These are phyloP conservation scores for Aspergillus affinis DNA, from an alignment of 495 filamentous ascomycete genomes.

Conservation along the genomic window DNA sequence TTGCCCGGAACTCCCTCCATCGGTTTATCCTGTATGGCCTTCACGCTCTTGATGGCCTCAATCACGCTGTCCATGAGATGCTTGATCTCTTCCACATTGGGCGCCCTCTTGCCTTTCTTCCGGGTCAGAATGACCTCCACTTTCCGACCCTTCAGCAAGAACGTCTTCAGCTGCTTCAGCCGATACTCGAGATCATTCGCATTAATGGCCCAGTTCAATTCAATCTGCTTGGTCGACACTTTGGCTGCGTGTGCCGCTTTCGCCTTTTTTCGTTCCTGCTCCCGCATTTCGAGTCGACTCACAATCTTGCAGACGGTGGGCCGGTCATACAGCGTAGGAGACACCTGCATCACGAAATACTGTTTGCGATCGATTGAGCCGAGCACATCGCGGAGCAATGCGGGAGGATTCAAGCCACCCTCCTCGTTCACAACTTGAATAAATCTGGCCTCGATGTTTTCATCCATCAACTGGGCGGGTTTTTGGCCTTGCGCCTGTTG, in stretches of 20 bases:
- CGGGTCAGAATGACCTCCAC: slow-evolving; percentile 61
- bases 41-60: slow-evolving; percentile 34
- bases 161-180: slow-evolving; percentile 56
- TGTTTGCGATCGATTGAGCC: slow-evolving; percentile 43
- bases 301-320: slow-evolving; percentile 67
- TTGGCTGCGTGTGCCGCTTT: slow-evolving; percentile 38
- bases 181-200: slow-evolving; percentile 63
- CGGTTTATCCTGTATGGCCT: slow-evolving; percentile 37
- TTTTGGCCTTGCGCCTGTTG: slow-evolving; percentile 9
- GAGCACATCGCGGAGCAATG: slow-evolving; percentile 44
- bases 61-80: slow-evolving; percentile 40
- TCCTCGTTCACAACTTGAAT: slow-evolving; percentile 56
- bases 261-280: slow-evolving; percentile 41
- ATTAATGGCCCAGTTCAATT: slow-evolving; percentile 83
- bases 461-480: slow-evolving; percentile 38
- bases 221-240: slow-evolving; percentile 61
- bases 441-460: slow-evolving; percentile 51
- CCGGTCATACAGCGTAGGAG: slow-evolving; percentile 26
- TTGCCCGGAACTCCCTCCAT: slow-evolving; percentile 48
- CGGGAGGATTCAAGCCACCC: slow-evolving; percentile 47
- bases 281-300: slow-evolving; percentile 45
- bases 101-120: slow-evolving; percentile 43
- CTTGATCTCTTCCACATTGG: slow-evolving; percentile 45
- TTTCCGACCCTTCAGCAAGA: slow-evolving; percentile 60
- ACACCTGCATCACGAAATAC: slow-evolving; percentile 60